A percentile compares a stretch with the other conserved stretches of the same genome.
These are phyloP conservation scores for Beauveria asiatica DNA, from an alignment of 2,329 filamentous ascomycete species.

Conservation along the genomic window DNA sequence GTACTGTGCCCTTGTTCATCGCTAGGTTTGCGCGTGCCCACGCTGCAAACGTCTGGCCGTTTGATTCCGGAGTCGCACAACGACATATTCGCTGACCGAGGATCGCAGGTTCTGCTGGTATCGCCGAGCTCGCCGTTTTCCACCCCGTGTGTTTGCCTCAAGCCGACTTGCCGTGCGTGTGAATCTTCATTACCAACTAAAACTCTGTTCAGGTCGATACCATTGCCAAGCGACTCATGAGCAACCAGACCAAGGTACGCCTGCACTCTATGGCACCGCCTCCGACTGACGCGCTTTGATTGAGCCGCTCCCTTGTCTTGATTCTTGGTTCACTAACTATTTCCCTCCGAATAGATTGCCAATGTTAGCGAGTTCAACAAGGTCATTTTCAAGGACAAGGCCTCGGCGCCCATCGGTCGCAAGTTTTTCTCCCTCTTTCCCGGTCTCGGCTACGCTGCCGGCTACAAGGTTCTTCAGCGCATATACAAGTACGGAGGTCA, in stretches of 20 bases:
- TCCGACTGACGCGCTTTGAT: not conserved
- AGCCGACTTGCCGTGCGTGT: not conserved
- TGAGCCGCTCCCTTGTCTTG: not conserved
- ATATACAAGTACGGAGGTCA: conserved; percentile 99
- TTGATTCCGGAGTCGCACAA: conserved; percentile 2
- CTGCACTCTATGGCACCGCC: conserved; percentile 33
- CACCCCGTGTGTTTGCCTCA: conserved; percentile 55
- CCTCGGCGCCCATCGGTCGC: conserved; percentile 55
- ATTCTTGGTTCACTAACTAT: conserved; percentile 13
- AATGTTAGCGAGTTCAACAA: conserved; percentile 60
- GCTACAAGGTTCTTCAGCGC: conserved; percentile 94
- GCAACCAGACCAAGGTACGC: conserved; percentile 68
- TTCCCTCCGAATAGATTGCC: conserved; percentile 21
- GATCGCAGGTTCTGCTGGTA: conserved; percentile 71
- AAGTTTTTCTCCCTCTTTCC: conserved; percentile 97
- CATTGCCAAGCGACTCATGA: conserved; percentile 98
- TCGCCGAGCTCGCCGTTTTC: conserved; percentile 88
- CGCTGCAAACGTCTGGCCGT: conserved; percentile 3
- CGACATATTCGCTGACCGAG: not conserved
- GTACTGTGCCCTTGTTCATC: conserved; percentile 37
- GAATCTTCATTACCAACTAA: conserved; percentile 6
- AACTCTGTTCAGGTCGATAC: conserved; percentile 67
- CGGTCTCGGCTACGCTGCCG: conserved; percentile 91
- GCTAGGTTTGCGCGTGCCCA: not conserved
- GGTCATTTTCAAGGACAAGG: conserved; percentile 91